A percentile compares a stretch with the other conserved stretches of the same genome.
Evolutionary conservation across 768 basidiomycete species (phyloP).

Genomic region (Xerocomellus dryophilus): DNA sequence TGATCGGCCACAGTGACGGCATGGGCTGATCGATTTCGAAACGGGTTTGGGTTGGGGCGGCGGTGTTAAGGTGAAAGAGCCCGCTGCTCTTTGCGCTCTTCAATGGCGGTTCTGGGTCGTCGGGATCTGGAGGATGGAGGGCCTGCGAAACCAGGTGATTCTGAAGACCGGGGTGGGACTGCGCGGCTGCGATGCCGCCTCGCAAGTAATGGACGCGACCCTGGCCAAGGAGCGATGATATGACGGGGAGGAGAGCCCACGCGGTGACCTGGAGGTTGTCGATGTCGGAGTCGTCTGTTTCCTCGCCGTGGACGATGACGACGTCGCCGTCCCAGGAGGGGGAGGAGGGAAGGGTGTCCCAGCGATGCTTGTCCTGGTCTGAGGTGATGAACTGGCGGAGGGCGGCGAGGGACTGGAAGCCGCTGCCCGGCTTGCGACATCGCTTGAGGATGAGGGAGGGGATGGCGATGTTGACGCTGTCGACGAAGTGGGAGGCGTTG

Average conservation of each 20-base stretch:
- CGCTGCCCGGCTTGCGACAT: constrained; percentile 65
- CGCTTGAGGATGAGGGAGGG: constrained; percentile 90
- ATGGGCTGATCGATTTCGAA: constrained; percentile 56
- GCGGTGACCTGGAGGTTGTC: constrained; percentile 54
- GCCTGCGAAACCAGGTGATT: constrained; percentile 42
- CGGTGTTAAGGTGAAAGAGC: constrained; percentile 68
- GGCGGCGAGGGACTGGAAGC: constrained; percentile 62
- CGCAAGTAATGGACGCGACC: constrained; percentile 65
- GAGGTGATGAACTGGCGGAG: constrained; percentile 82
- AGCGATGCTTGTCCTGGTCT: constrained; percentile 63
- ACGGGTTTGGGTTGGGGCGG: constrained; percentile 47
- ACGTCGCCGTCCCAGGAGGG: constrained; percentile 65
- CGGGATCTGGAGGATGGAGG: constrained; percentile 14
- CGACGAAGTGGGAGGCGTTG: constrained; percentile 58
- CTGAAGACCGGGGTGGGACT: constrained; percentile 54
- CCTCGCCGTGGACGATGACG: constrained; percentile 73
- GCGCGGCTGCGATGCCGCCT: constrained; percentile 66
- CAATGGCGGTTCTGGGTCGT: constrained; percentile 11
- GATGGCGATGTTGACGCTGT: constrained; percentile 82
- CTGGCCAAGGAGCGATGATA: constrained; percentile 54
- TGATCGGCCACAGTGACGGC: constrained; percentile 54
- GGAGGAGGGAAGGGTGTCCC: constrained; percentile 58
- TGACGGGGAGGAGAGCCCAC: constrained; percentile 67
- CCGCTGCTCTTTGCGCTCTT: constrained; percentile 43
- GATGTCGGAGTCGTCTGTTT: constrained; percentile 67